Percentiles rank a stretch among this genome's conserved stretches.
Conservation (phyloP, 257 asterid species). For the Rhazya stricta region DNA sequence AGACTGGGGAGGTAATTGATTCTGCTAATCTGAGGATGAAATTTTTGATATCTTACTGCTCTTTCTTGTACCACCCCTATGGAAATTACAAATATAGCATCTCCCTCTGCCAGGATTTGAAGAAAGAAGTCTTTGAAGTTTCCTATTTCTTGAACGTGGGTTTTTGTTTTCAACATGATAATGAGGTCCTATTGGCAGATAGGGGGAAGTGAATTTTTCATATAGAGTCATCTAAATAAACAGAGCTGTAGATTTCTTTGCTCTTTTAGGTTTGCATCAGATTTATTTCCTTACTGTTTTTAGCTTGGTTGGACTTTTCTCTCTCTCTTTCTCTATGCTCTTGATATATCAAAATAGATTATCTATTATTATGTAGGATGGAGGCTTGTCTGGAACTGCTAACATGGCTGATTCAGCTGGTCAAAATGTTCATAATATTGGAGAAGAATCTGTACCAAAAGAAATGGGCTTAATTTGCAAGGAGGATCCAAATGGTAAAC, state of each 20-base stretch:
- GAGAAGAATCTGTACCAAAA: constrained; percentile 17
- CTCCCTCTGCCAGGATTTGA: not conserved
- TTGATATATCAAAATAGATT: not conserved
- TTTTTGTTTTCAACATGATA: not conserved
- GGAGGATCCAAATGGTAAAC: constrained; percentile 22
- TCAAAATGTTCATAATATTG: constrained; percentile 21
- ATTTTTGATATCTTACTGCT: not conserved
- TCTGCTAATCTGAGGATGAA: not conserved
- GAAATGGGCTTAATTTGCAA: constrained; percentile 10
- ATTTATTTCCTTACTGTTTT: not conserved
- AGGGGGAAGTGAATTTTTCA: not conserved
- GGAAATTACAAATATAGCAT: not conserved
- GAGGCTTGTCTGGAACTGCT: constrained; percentile 21
- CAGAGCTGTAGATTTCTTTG: not conserved
- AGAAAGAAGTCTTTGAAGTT: not conserved
- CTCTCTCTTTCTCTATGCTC: constrained; percentile 11
- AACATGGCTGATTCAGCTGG: constrained; percentile 20
- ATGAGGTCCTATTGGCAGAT: constrained; percentile 10
- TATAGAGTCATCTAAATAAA: not conserved
- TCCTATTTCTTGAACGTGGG: not conserved
- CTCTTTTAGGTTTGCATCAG: not conserved
- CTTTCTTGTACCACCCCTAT: not conserved
- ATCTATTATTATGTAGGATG: constrained; percentile 30
- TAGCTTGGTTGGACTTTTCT: not conserved
- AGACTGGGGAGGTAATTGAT: constrained; percentile 40